Evolutionary conservation across 495 filamentous ascomycete genomes (phyloP).

Genomic region (Neurospora sp.): DNA sequence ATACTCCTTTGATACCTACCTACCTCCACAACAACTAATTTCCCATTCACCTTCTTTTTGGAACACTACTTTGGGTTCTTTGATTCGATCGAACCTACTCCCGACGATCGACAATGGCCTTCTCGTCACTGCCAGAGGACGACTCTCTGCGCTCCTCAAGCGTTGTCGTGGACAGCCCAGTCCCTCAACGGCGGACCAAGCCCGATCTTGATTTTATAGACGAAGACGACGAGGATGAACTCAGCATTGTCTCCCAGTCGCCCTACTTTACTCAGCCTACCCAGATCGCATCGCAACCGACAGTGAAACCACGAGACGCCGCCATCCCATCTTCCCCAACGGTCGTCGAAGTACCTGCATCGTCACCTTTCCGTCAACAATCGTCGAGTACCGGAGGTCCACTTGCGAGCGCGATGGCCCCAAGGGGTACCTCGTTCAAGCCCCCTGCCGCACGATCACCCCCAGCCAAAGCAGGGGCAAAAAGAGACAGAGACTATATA

Average conservation of each 20-base stretch:
- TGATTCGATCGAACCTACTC: not conserved
- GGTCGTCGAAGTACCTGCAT: conserved; percentile 67
- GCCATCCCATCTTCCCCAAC: conserved; percentile 24
- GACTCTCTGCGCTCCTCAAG: not conserved
- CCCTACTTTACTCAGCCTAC: conserved; percentile 55
- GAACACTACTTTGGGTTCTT: not conserved
- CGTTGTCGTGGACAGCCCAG: not conserved
- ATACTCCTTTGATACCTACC: not conserved
- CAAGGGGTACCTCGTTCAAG: conserved; percentile 41
- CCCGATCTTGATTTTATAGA: not conserved
- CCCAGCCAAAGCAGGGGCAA: conserved; percentile 2
- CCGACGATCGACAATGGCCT: conserved; percentile 3
- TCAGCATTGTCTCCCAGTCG: conserved; percentile 13
- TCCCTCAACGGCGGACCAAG: not conserved
- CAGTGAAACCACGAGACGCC: conserved; percentile 6
- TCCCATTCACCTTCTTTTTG: not conserved
- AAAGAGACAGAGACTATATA: conserved; percentile 16
- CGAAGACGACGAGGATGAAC: conserved; percentile 14
- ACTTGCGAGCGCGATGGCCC: conserved; percentile 19
- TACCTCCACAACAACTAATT: not conserved
- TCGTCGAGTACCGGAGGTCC: conserved; percentile 77
- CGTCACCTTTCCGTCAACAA: conserved; percentile 51
- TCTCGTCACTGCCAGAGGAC: conserved; percentile 1
- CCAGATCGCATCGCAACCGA: conserved; percentile 42
- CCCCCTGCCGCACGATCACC: conserved; percentile 10